Evolutionary conservation across 345 rosid species (phyloP).

Genomic region (Psidium guajava): DNA sequence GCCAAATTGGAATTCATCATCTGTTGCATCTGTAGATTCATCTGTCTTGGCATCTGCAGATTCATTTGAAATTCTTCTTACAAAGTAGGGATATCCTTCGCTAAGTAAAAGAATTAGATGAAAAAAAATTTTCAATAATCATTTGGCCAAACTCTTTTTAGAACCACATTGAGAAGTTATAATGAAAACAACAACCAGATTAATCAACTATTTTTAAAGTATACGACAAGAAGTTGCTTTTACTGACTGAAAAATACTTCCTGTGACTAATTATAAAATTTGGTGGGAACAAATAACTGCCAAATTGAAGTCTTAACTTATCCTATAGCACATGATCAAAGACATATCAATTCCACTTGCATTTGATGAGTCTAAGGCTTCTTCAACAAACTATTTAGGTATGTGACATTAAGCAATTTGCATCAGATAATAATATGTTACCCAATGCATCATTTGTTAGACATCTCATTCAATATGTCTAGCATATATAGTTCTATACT

Average conservation of each 20-base stretch:
- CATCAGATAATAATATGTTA: not conserved
- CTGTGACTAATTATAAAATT: not conserved
- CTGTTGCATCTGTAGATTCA: conserved; percentile 74
- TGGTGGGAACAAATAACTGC: not conserved
- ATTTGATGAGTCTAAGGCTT: not conserved
- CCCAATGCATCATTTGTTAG: not conserved
- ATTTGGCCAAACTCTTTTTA: not conserved
- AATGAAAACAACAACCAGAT: not conserved
- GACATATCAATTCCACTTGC: not conserved
- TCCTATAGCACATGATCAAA: not conserved
- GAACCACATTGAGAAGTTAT: not conserved
- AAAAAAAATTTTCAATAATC: not conserved
- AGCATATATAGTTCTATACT: not conserved
- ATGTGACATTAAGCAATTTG: not conserved
- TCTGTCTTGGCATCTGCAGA: conserved; percentile 56
- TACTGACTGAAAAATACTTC: not conserved
- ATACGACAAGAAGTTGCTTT: not conserved
- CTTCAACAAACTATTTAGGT: not conserved
- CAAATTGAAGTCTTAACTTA: not conserved
- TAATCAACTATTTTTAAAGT: not conserved
- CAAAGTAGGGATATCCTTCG: not conserved
- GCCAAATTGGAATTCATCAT: conserved; percentile 38
- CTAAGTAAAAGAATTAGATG: not conserved
- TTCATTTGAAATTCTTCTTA: conserved; percentile 1
- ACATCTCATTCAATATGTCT: not conserved